Conservation (phyloP, 371 early-diverging fungal genomes). For the Mucor saturninus region DNA sequence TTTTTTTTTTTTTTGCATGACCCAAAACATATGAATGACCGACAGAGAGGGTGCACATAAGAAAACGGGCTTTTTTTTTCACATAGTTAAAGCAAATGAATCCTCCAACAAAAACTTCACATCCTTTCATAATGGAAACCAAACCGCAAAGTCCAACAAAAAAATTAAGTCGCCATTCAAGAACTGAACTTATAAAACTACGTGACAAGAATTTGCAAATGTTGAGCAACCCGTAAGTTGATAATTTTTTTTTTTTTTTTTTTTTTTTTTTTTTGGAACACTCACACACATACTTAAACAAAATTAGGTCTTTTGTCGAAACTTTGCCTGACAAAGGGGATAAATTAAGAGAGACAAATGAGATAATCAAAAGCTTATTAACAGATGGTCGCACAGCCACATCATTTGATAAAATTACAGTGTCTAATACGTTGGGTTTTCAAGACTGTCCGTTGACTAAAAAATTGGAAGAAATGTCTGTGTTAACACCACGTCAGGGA, state of each 20-base stretch:
- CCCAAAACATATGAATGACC: no score
- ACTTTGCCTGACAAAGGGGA: slow-evolving; percentile 32
- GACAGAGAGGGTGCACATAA: not conserved
- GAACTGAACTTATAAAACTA: slow-evolving; percentile 18
- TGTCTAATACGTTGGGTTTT: slow-evolving; percentile 6
- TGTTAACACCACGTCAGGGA: slow-evolving; percentile 28
- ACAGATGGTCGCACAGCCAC: slow-evolving; percentile 8
- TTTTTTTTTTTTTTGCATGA: no score
- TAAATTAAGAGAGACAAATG: slow-evolving; percentile 26
- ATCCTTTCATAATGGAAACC: slow-evolving; percentile 7
- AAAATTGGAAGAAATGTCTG: slow-evolving; percentile 25
- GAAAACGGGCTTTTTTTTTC: slow-evolving; percentile 1
- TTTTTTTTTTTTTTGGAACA: not conserved
- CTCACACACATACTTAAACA: not conserved
- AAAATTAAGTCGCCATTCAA: slow-evolving; percentile 21
- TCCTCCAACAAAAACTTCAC: not conserved
- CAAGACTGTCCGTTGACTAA: slow-evolving; percentile 25
- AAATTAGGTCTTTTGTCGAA: slow-evolving; percentile 16
- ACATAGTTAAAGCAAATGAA: not conserved
- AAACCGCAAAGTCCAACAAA: slow-evolving; percentile 1
- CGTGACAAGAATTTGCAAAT: slow-evolving; percentile 22
- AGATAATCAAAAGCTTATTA: slow-evolving; percentile 20
- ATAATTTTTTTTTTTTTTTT: not conserved
- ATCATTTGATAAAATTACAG: slow-evolving; percentile 1
- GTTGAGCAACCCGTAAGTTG: slow-evolving; percentile 23